These are phyloP conservation scores for Cystoderma amianthinum DNA, from an alignment of 768 basidiomycete genomes.

Conservation along the genomic window DNA sequence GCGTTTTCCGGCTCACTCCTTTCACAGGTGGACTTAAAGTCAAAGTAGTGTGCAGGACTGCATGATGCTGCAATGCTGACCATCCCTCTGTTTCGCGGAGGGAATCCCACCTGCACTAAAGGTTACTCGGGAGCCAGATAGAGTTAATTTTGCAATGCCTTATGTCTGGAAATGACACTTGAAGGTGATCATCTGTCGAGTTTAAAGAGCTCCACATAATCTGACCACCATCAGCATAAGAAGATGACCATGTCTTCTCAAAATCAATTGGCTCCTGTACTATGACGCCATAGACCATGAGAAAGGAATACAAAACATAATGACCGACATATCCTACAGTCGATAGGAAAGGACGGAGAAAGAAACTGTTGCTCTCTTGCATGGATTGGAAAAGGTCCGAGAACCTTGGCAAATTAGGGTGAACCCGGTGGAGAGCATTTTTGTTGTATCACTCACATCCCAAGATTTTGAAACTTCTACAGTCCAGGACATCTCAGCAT, in stretches of 20 bases:
- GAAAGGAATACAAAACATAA: neutral
- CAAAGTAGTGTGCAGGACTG: constrained; percentile 58
- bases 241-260: constrained; percentile 50
- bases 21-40: constrained; percentile 42
- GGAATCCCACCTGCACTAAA: constrained; percentile 53
- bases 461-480: constrained; percentile 19
- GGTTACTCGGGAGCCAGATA: neutral
- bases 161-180: constrained; percentile 59
- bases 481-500: no score
- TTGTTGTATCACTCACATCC: constrained; percentile 28
- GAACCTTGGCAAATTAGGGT: constrained; percentile 36
- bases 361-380: constrained; percentile 80
- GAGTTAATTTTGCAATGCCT: constrained; percentile 25
- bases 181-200: constrained; percentile 38
- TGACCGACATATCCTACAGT: constrained; percentile 36
- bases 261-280: constrained; percentile 48
- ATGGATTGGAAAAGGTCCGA: constrained; percentile 81
- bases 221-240: constrained; percentile 53
- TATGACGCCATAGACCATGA: constrained; percentile 12
- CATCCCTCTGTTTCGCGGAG: constrained; percentile 79
- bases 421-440: neutral
- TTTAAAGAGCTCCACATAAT: constrained; percentile 51
- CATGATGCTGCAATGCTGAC: constrained; percentile 80
- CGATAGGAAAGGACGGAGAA: constrained; percentile 69
- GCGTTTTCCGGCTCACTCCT: constrained; percentile 11